Conservation (phyloP, 805 yeast species). For the Pichia nanzhaoensis region DNA sequence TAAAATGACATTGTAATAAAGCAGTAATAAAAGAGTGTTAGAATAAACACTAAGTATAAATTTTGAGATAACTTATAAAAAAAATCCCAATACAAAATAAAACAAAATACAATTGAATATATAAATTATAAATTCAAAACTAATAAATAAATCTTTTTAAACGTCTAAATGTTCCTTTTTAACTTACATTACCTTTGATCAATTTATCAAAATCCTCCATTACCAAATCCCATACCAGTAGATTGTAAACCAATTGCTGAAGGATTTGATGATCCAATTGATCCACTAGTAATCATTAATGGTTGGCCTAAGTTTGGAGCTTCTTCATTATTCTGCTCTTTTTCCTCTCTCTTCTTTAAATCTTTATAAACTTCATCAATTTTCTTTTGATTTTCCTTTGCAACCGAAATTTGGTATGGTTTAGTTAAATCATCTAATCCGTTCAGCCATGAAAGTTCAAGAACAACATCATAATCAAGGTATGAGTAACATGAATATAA, state of each 20-base stretch:
- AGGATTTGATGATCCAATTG: conserved; percentile 20
- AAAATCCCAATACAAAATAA: neutral
- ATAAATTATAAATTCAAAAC: neutral
- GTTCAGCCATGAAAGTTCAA: conserved; percentile 89
- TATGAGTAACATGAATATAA: conserved; percentile 79
- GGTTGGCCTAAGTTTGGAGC: conserved; percentile 55
- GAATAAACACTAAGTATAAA: neutral
- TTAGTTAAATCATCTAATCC: conserved; percentile 75
- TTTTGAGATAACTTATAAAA: neutral
- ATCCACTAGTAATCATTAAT: conserved; percentile 76
- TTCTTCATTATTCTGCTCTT: conserved; percentile 44
- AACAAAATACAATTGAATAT: neutral
- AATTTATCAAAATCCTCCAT: conserved; percentile 33
- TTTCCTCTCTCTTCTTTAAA: conserved; percentile 60
- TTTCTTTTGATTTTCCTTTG: conserved; percentile 69
- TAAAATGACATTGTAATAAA: too few relatives aligned
- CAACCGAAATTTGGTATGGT: conserved; percentile 84
- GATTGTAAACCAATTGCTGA: conserved; percentile 53
- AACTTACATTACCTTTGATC: neutral
- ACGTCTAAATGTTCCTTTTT: neutral
- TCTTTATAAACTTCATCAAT: conserved; percentile 62
- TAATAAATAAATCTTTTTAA: neutral
- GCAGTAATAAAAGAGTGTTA: neutral
- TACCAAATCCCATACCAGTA: conserved; percentile 70
- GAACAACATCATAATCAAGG: conserved; percentile 73